Evolutionary conservation across 164 flowering plant genomes (phyloP), one percentile per base, ranked within the genome.

Genomic region (Vitis amurensis): DNA sequence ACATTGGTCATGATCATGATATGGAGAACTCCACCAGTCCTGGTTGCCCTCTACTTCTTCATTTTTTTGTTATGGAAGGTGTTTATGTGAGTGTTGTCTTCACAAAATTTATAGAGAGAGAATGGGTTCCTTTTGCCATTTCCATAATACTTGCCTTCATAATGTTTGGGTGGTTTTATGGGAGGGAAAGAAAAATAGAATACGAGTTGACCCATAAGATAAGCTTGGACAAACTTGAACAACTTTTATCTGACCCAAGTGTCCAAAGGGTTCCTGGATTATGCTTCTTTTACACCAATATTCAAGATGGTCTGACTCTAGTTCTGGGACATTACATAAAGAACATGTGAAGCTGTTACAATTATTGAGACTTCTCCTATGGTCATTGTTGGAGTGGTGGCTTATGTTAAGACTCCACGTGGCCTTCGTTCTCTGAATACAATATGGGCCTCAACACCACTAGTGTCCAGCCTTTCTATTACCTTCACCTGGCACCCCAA

Each of bases 41-140:
- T 88, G 63, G 89, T 77, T 16, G 80, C 79, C 0, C 87, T 92
- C 9, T 90, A 77, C 81, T 88, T 86, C 70, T 19, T 74, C 11
- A 75, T 83, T 44, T 92, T 74, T 87, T 89, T 67, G 68, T 64
- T 23, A 75, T 89, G 84, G 97, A 92, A 82, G 85, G 89, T 14
- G 86, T 81, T 9, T 92, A 92, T 70, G 92, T 88, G 29, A 88
- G 88, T 80, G 87, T 94, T 1, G 88, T 89, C 55, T 74, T 73
- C 70, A 88, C 90, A 48, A 92, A 92, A 74, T 75, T 92, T 60
- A 83, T 76, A 0, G 88, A 92, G 73, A 93, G 97, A 55, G 94
- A 96, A 64, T 92, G 96, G 96, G 75, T 90, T 23, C 94, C 96
- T n/a, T 89, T 92, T 61, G 96, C 90, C 76, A 90, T 92, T 60